Evolutionary conservation across 2,329 filamentous ascomycete species (phyloP).

Genomic region (Aspergillus sclerotialis): DNA sequence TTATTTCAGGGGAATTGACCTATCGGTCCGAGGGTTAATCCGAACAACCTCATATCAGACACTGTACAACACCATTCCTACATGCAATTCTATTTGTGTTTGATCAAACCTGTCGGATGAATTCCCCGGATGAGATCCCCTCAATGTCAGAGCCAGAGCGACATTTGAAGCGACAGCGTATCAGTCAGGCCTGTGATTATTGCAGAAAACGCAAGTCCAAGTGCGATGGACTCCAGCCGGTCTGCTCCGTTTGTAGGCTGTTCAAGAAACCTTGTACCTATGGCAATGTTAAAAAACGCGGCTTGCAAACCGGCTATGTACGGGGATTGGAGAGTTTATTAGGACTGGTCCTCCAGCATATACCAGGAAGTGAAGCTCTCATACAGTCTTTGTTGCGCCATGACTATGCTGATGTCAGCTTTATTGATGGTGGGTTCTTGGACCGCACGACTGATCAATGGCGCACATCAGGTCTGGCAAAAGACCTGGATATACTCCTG

Average conservation of each 20-base stretch:
- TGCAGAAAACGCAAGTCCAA: constrained; percentile 60
- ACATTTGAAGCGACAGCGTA: constrained; percentile 11
- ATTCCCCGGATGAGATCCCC: too few relatives aligned
- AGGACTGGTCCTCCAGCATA: constrained; percentile 56
- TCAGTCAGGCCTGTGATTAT: constrained; percentile 57
- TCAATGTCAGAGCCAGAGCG: too few relatives aligned
- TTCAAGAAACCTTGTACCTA: constrained; percentile 13
- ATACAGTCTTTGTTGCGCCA: constrained; percentile 24
- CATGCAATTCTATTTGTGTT: too few relatives aligned
- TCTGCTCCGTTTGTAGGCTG: constrained; percentile 54
- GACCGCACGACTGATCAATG: constrained; percentile 5
- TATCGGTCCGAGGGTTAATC: too few relatives aligned
- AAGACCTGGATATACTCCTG: constrained; percentile 7
- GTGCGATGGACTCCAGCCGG: constrained; percentile 61
- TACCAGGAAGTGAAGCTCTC: constrained; percentile 48
- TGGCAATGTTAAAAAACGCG: constrained; percentile 41
- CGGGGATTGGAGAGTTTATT: constrained; percentile 60
- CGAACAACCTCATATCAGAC: too few relatives aligned
- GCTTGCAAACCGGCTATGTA: constrained; percentile 68
- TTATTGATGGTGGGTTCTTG: constrained; percentile 6
- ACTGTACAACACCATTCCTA: too few relatives aligned
- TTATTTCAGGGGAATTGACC: too few relatives aligned
- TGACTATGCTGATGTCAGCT: constrained; percentile 8
- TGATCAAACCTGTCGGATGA: too few relatives aligned
- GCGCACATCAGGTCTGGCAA: constrained; percentile 9